Evolutionary conservation across 108 stramenopile genomes (phyloP).

Genomic region (Nitzschia sp.): DNA sequence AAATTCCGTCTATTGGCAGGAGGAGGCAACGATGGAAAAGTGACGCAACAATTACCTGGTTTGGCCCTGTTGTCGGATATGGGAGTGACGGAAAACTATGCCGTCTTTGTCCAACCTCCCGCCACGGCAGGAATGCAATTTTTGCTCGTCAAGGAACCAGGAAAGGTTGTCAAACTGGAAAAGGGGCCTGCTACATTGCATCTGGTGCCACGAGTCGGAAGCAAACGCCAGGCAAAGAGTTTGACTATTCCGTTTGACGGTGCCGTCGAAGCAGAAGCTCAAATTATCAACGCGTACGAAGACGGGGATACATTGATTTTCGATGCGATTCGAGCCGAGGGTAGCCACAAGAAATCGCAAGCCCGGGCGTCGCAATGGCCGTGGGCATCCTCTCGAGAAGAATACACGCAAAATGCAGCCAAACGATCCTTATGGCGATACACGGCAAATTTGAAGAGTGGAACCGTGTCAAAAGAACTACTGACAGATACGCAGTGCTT

Average conservation of each 20-base stretch:
- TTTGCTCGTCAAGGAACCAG: slow-evolving; percentile 78
- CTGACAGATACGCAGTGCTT: slow-evolving; percentile 63
- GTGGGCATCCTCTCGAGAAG: slow-evolving; percentile 60
- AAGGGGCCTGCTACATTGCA: slow-evolving; percentile 49
- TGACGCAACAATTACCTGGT: slow-evolving; percentile 54
- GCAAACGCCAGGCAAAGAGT: slow-evolving; percentile 40
- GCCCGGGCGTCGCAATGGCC: slow-evolving; percentile 47
- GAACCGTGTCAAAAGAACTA: slow-evolving; percentile 57
- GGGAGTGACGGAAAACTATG: slow-evolving; percentile 78
- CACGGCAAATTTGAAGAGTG: slow-evolving; percentile 45
- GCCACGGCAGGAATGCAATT: slow-evolving; percentile 74
- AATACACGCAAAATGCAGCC: slow-evolving; percentile 51
- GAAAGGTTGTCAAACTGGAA: slow-evolving; percentile 43
- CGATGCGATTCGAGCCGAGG: slow-evolving; percentile 77
- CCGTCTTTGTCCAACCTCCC: slow-evolving; percentile 67
- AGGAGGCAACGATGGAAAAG: slow-evolving; percentile 51
- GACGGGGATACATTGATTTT: slow-evolving; percentile 64
- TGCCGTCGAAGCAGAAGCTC: slow-evolving; percentile 64
- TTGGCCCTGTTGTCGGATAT: slow-evolving; percentile 79
- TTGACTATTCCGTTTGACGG: slow-evolving; percentile 74
- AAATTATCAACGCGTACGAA: slow-evolving; percentile 82
- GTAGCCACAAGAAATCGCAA: slow-evolving; percentile 8
- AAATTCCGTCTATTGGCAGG: slow-evolving; percentile 61
- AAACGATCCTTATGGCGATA: slow-evolving; percentile 77
- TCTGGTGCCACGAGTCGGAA: slow-evolving; percentile 60